Evolutionary conservation across 2,329 filamentous ascomycete species (phyloP).

Genomic region (Phialophora macrospora): DNA sequence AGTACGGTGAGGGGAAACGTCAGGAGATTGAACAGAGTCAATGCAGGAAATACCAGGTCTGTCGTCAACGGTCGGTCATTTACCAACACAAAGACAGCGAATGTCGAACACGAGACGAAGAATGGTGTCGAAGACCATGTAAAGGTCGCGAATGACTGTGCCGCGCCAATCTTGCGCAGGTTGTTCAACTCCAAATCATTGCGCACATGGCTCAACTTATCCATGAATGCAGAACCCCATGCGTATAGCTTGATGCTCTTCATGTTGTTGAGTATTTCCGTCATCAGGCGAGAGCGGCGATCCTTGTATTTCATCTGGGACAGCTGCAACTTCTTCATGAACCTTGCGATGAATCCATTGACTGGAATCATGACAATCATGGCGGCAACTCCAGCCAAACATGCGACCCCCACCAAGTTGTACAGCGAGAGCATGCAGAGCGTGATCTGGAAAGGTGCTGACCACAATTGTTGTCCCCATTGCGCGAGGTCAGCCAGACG

Average conservation of each 20-base stretch:
- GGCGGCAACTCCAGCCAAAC: conserved; percentile 90
- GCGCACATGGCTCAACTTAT: conserved; percentile 91
- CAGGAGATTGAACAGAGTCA: conserved; percentile 92
- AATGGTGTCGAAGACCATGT: conserved; percentile 98
- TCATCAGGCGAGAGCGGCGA: conserved; percentile 86
- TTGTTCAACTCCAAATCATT: conserved; percentile 97
- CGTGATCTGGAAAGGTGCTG: conserved; percentile 92
- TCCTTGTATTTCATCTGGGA: conserved; percentile 99
- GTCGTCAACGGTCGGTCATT: conserved; percentile 81
- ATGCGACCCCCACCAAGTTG: conserved; percentile 89
- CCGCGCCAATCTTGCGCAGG: conserved; percentile 90
- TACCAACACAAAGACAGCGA: conserved; percentile 89
- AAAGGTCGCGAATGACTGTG: conserved; percentile 93
- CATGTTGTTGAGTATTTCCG: conserved; percentile 99
- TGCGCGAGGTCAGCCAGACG: conserved; percentile 92
- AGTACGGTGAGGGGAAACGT: conserved; percentile 93
- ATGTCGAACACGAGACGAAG: conserved; percentile 95
- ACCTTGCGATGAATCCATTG: conserved; percentile 85
- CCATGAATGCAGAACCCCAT: conserved; percentile 97
- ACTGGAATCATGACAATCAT: conserved; percentile 98
- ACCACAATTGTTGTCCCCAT: conserved; percentile 94
- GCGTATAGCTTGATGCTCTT: conserved; percentile 99
- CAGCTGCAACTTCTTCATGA: conserved; percentile 95
- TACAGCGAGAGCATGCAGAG: conserved; percentile 97
- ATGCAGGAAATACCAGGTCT: conserved; percentile 91